Conservation (phyloP, 148 eudicot species). For the Selenicereus undatus region DNA sequence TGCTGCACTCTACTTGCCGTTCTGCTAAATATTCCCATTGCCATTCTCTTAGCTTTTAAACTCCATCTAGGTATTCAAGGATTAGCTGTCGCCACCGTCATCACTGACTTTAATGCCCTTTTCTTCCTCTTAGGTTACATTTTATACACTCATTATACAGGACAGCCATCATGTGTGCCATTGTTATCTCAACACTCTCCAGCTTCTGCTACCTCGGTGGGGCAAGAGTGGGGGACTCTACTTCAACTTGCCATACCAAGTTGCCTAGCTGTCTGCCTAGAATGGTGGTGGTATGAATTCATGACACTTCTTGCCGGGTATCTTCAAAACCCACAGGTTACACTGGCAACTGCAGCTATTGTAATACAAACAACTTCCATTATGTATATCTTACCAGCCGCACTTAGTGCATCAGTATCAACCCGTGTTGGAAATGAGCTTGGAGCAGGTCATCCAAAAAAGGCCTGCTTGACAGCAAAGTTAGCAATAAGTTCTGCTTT, state of each 20-base stretch:
- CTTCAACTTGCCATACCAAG: constrained; percentile 68
- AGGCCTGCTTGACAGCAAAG: constrained; percentile 57
- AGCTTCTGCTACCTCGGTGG: constrained; percentile 27
- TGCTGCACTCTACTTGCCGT: constrained; percentile 64
- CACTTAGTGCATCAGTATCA: constrained; percentile 75
- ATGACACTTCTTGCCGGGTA: constrained; percentile 86
- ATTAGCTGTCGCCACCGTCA: constrained; percentile 54
- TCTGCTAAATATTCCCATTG: constrained; percentile 57
- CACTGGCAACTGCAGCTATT: constrained; percentile 77
- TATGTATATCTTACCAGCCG: constrained; percentile 73
- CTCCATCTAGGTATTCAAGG: constrained; percentile 62
- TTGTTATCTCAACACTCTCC: constrained; percentile 27
- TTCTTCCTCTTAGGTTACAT: constrained; percentile 51
- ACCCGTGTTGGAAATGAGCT: constrained; percentile 85
- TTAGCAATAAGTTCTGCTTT: constrained; percentile 53
- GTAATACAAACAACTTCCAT: constrained; percentile 86
- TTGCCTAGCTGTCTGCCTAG: constrained; percentile 72
- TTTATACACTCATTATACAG: constrained; percentile 30
- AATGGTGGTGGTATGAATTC: constrained; percentile 97
- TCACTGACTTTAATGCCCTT: constrained; percentile 55
- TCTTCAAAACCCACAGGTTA: constrained; percentile 54
- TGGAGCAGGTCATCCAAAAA: constrained; percentile 69
- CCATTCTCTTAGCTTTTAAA: constrained; percentile 48
- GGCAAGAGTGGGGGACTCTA: constrained; percentile 60
- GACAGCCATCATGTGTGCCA: constrained; percentile 31